Evolutionary conservation across 495 filamentous ascomycete genomes (phyloP).

Genomic region (Rusavskia elegans): DNA sequence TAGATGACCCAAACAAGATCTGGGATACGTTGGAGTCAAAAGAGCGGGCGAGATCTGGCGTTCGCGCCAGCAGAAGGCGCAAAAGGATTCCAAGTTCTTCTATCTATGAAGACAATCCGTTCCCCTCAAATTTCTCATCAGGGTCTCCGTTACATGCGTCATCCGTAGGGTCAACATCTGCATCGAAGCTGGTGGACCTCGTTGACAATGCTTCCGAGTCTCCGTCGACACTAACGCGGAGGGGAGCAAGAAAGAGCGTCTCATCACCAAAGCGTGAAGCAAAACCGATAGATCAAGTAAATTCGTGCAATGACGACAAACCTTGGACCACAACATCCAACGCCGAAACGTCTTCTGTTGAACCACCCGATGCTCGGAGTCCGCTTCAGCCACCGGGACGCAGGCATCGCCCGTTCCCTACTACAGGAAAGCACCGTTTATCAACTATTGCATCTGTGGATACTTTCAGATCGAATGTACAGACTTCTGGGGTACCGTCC

Average conservation of each 20-base stretch:
- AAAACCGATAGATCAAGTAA: conserved; percentile 12
- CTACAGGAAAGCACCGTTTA: conserved; percentile 46
- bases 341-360: conserved; percentile 9
- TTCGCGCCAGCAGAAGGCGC: conserved; percentile 13
- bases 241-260: conserved; percentile 6
- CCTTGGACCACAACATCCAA: conserved; percentile 16
- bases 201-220: conserved; percentile 3
- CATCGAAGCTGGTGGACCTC: conserved; percentile 12
- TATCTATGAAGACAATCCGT: conserved; percentile 13
- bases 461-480: conserved; percentile 31
- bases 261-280: conserved; percentile 7
- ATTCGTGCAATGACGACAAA: conserved; percentile 11
- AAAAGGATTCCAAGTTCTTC: conserved; percentile 13
- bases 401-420: conserved; percentile 37
- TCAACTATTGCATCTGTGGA: conserved; percentile 61
- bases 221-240: conserved; percentile 8
- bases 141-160: conserved; percentile 5
- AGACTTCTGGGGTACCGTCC: conserved; percentile 22
- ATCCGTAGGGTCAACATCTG: conserved; percentile 4
- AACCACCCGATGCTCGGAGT: conserved; percentile 2
- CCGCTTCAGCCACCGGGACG: conserved; percentile 11
- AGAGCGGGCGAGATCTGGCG: conserved; percentile 9
- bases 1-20: conserved; percentile 12
- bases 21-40: conserved; percentile 12
- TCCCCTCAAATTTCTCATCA: conserved; percentile 9